These are phyloP conservation scores for Calonectria pteridis DNA, from an alignment of 2,329 filamentous ascomycete genomes.

Conservation along the genomic window DNA sequence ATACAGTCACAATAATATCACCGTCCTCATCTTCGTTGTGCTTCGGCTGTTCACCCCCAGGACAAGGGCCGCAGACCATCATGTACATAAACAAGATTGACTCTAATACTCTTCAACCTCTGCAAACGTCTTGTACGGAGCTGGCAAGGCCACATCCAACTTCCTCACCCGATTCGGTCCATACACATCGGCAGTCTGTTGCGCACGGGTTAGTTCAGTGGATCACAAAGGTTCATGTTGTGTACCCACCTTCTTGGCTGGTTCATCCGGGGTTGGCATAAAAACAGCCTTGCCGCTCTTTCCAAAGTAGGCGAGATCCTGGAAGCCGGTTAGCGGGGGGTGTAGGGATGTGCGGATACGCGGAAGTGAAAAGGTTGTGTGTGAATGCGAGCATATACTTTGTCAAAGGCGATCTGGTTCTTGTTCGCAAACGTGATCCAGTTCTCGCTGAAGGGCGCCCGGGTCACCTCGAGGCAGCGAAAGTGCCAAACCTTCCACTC, in stretches of 20 bases:
- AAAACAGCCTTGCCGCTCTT: constrained; percentile 17
- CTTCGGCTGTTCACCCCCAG: too few relatives aligned
- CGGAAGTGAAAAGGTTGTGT: neutral
- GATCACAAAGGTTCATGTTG: neutral
- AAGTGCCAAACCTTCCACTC: constrained; percentile 22
- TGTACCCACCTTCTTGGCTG: constrained; percentile 13
- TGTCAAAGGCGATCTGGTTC: constrained; percentile 21
- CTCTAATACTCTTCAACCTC: constrained; percentile 17
- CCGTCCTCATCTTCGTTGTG: neutral
- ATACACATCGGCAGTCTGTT: constrained; percentile 10
- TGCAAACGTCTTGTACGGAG: constrained; percentile 8
- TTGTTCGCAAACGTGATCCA: constrained; percentile 22
- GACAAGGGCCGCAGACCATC: neutral
- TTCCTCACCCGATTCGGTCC: constrained; percentile 5
- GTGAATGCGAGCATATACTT: neutral
- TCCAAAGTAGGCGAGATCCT: constrained; percentile 19
- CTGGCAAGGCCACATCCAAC: constrained; percentile 6
- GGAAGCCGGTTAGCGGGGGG: neutral
- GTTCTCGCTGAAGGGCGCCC: constrained; percentile 17
- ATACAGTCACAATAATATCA: neutral
- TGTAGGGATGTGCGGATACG: neutral
- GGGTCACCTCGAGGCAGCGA: constrained; percentile 14
- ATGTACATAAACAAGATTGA: neutral
- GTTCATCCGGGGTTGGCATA: constrained; percentile 18
- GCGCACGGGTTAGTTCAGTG: neutral